phyloP scores from a whole-genome alignment of 495 filamentous ascomycete genomes.

The Lasiosphaeria miniovina region DNA sequence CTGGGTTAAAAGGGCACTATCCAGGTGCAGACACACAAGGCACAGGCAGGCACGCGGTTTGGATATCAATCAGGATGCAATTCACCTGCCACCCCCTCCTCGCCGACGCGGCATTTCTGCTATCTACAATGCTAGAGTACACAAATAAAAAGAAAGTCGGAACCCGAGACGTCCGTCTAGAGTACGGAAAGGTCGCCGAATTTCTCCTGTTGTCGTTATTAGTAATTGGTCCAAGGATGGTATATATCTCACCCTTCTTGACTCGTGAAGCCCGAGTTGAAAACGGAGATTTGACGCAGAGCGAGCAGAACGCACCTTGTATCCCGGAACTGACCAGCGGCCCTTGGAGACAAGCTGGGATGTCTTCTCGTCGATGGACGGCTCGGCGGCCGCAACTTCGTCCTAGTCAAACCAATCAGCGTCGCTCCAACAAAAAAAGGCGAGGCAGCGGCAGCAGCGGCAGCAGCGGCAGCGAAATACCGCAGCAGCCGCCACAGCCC shows the following conservation, averaged over 20 bases:
- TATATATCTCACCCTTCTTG: too few species aligned
- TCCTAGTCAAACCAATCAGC: constrained; percentile 55
- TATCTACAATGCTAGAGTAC: constrained; percentile 61
- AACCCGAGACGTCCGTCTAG: constrained; percentile 48
- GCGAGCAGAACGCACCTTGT: constrained; percentile 69
- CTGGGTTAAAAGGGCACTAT: too few species aligned
- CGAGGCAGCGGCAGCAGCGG: neutral
- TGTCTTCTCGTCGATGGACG: constrained; percentile 94
- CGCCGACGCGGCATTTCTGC: constrained; percentile 28
- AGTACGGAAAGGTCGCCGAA: constrained; percentile 93
- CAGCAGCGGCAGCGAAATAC: neutral
- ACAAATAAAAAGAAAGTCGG: constrained; percentile 42
- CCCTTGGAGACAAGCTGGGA: constrained; percentile 90
- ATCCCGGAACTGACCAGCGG: constrained; percentile 94
- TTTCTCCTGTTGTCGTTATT: constrained; percentile 67
- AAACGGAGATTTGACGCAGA: constrained; percentile 6
- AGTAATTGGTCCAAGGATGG: constrained; percentile 2
- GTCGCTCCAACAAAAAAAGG: neutral
- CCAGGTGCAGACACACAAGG: neutral
- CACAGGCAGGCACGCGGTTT: neutral
- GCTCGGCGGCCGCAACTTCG: constrained; percentile 86
- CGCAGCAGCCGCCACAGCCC: neutral
- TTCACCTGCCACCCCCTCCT: constrained; percentile 26
- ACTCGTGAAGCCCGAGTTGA: neutral
- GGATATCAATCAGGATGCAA: constrained; percentile 22